These are phyloP conservation scores for Boletus vermiculosoides DNA, from an alignment of 768 basidiomycete species.

Conservation along the genomic window DNA sequence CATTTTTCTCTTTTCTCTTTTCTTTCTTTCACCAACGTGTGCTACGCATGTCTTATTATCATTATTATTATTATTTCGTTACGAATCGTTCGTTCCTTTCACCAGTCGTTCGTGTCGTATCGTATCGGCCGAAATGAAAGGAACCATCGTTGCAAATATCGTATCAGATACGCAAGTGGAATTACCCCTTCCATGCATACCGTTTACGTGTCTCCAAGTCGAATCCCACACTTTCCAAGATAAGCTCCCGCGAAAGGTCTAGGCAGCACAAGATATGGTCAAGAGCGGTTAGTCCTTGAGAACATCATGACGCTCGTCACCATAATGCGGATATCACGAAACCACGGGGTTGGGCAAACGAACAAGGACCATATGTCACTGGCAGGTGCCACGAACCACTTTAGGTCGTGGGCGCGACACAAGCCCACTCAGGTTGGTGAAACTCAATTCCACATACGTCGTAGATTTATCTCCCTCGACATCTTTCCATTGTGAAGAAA, in stretches of 20 bases:
- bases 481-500: constrained; percentile 1
- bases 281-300: not conserved
- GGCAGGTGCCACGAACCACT: not conserved
- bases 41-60: not conserved
- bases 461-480: not conserved
- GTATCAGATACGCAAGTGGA: not conserved
- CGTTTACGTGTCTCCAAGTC: constrained; percentile 9
- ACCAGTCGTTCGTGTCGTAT: not conserved
- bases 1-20: not conserved
- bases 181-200: not conserved
- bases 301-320: not conserved
- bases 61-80: not conserved
- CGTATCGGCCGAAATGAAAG: not conserved
- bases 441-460: not conserved
- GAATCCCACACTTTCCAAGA: not conserved
- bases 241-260: not conserved
- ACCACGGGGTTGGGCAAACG: not conserved
- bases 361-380: not conserved
- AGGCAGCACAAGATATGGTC: not conserved
- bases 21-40: not conserved
- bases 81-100: not conserved
- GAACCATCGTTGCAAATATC: not conserved
- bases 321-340: not conserved
- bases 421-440: not conserved
- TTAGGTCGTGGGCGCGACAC: not conserved